phyloP scores from a whole-genome alignment of 2,329 filamentous ascomycete species.

The Chaetomium globosum region DNA sequence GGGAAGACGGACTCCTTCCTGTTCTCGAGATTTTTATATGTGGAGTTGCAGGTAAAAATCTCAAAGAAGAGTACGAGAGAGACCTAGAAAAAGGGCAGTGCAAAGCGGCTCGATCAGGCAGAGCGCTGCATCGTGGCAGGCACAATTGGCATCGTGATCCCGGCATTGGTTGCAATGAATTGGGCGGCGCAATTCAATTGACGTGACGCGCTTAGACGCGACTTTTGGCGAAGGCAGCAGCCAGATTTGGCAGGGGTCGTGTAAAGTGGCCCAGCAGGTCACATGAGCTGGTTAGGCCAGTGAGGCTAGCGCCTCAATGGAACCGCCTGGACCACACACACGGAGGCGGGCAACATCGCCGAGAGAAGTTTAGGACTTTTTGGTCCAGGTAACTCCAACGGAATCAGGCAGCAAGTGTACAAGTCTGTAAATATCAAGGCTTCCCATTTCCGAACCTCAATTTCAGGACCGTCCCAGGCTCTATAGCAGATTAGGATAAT shows the following conservation, averaged over 20 bases:
- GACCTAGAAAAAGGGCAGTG: not conserved
- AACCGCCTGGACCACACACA: too few relatives aligned
- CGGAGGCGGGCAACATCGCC: constrained; percentile 14
- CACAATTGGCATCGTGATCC: not conserved
- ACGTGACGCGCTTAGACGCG: constrained; percentile 35
- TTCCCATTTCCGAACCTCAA: constrained; percentile 25
- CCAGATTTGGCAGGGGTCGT: constrained; percentile 23
- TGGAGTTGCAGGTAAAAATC: not conserved
- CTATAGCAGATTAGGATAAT: constrained; percentile 33
- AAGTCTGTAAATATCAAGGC: constrained; percentile 8
- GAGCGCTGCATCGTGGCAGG: not conserved
- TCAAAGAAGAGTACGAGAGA: not conserved
- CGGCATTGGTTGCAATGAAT: constrained; percentile 2
- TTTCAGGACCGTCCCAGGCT: constrained; percentile 28
- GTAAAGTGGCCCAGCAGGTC: constrained; percentile 30
- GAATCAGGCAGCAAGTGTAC: not conserved
- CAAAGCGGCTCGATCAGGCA: constrained; percentile 17
- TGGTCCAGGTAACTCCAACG: not conserved
- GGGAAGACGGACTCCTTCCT: not conserved
- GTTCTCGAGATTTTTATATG: not conserved
- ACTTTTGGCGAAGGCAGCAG: constrained; percentile 29
- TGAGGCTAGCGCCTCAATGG: not conserved
- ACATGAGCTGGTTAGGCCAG: constrained; percentile 20
- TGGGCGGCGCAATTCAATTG: not conserved
- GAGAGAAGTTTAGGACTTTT: not conserved